Evolutionary conservation across 768 basidiomycete genomes (phyloP), one percentile per base, ranked within the genome.

Genomic region (Pleurotus pulmonarius): DNA sequence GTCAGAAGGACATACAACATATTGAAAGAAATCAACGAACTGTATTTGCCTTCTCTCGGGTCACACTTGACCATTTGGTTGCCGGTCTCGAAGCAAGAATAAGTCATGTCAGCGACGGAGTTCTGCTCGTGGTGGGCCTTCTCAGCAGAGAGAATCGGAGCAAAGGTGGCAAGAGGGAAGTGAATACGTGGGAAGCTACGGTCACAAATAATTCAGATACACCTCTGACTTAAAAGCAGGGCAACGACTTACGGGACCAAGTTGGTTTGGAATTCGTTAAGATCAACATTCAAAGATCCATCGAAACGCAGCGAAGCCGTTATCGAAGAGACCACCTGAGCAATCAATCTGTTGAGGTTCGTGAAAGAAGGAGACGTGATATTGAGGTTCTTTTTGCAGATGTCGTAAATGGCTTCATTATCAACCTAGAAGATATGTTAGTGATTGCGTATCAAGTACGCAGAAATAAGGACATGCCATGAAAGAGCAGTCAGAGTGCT

Each of bases 401-500:
- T 98, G 70, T 98, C 95, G 75, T 96, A 98, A 70, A 98, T 98
- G 53, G 95, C 97, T 74, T 99, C 95, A 70, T 99, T 99, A 70
- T 99, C 97, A 61, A 99, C 91, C 90, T 92, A 38, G 16, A 13
- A 39, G 18, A 55, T 11, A 56, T 16, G 24, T 49, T 26, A 22
- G 9, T 24, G 45, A 29, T 34, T 11, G 20, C 4, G 15, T 11
- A 3, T 37, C 11, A n/a, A 16, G 9, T 44, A 13, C n/a, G 34
- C 47, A 55, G 13, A 56, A 56, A 40, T 20, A 34, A 11, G 29
- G 48, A 56, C 67, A 24, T 61, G 89, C 97, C 96, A 99, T 98
- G 83, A 99, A 99, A 38, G 97, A 98, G 74, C 97, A 99, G 78
- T 99, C 97, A n/a, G 97, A 97, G 76, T 99, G 97, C 74, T 98